These are phyloP conservation scores for Lignosus rhinocerotis DNA, from an alignment of 1,284 basidiomycete species.

Conservation along the genomic window DNA sequence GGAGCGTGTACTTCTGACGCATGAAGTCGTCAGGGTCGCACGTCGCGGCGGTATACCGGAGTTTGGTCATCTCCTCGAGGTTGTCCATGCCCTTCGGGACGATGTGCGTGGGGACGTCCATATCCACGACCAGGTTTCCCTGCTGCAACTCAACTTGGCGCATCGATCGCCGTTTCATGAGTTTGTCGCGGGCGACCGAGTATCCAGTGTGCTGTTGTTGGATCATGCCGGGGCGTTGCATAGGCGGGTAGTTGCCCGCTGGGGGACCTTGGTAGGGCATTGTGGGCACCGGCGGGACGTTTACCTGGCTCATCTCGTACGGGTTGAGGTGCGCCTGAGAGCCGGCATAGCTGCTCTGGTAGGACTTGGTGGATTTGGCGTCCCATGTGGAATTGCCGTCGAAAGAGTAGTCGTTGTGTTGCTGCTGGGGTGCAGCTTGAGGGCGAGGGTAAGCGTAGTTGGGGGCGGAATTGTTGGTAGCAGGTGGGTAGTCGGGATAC, in stretches of 20 bases:
- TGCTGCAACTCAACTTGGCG: conserved; percentile 81
- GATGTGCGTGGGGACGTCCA: conserved; percentile 77
- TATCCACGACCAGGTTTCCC: conserved; percentile 83
- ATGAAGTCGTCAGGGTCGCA: conserved; percentile 92
- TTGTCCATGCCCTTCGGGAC: conserved; percentile 64
- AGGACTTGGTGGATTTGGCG: conserved; percentile 60
- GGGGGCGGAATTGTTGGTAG: conserved; percentile 36
- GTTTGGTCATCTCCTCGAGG: conserved; percentile 79
- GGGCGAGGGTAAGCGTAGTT: conserved; percentile 36
- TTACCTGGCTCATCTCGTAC: conserved; percentile 59
- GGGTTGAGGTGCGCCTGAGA: conserved; percentile 73
- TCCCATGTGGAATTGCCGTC: conserved; percentile 60
- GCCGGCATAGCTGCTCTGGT: conserved; percentile 61
- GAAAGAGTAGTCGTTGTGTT: conserved; percentile 28
- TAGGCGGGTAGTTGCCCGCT: conserved; percentile 61
- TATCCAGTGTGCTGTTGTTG: conserved; percentile 59
- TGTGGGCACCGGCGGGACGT: conserved; percentile 53
- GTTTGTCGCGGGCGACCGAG: conserved; percentile 68
- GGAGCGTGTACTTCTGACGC: conserved; percentile 74
- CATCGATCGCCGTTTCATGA: conserved; percentile 77
- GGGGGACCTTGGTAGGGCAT: conserved; percentile 42
- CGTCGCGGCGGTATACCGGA: conserved; percentile 92
- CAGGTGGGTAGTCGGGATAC: conserved; percentile 37
- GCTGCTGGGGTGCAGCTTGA: conserved; percentile 21
- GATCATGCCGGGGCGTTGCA: conserved; percentile 49